Percentiles rank a stretch among this genome's conserved stretches.
Conservation (phyloP, 2,329 filamentous ascomycete genomes). For the Rhynchosporium graminicola region DNA sequence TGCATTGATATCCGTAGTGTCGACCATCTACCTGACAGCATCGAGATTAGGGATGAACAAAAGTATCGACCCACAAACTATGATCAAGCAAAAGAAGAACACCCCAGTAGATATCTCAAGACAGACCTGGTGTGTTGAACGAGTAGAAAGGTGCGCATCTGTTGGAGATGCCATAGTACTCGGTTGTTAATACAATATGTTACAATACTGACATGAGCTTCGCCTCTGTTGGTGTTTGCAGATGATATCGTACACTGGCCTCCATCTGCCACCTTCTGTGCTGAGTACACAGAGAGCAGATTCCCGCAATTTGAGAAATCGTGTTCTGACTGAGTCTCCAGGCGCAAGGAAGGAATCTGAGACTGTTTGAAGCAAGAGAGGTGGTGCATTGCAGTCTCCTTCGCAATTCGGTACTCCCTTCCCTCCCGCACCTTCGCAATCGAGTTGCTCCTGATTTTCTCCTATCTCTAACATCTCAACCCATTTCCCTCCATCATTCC, state of each 20-base stretch:
- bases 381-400: background rate
- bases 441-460: background rate
- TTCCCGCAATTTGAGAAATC: background rate
- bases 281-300: background rate
- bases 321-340: background rate
- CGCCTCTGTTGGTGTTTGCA: background rate
- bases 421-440: background rate
- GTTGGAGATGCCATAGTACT: background rate
- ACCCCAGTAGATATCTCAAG: too few relatives aligned
- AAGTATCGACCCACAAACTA: too few relatives aligned
- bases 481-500: background rate
- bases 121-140: too few relatives aligned
- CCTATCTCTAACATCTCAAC: background rate
- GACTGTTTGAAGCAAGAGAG: background rate
- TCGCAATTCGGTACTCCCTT: background rate
- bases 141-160: background rate
- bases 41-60: too few relatives aligned
- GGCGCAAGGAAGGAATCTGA: background rate
- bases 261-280: background rate
- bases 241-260: background rate
- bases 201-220: background rate
- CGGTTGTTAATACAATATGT: slow-evolving; percentile 4
- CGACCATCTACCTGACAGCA: too few relatives aligned
- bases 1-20: too few relatives aligned
- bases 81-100: too few relatives aligned